Conservation (phyloP, 1,139 yeast genomes). For the Pichia kudriavzevii region DNA sequence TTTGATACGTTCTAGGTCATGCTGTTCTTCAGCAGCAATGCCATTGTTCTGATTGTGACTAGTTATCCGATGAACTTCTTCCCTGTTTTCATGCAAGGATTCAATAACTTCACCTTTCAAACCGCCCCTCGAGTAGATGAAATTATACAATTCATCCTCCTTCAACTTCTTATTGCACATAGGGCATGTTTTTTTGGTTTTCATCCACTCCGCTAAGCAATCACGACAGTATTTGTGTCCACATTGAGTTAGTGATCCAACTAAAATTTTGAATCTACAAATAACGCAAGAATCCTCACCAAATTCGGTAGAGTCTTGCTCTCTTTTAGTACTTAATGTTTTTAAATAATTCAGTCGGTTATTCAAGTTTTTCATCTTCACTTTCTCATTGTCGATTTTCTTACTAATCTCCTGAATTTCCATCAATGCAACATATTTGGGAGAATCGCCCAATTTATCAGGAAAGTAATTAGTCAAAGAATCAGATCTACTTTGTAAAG, state of each 20-base stretch:
- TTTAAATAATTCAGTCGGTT: constrained; percentile 57
- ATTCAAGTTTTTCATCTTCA: constrained; percentile 30
- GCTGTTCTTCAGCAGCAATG: constrained; percentile 1
- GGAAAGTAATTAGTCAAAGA: constrained; percentile 42
- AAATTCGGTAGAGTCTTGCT: constrained; percentile 10
- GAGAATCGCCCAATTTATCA: constrained; percentile 12
- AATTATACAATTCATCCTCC: constrained; percentile 47
- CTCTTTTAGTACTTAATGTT: constrained; percentile 32
- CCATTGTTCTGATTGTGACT: background rate
- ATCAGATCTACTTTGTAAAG: constrained; percentile 80
- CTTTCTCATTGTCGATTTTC: constrained; percentile 14
- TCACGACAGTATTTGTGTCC: constrained; percentile 84
- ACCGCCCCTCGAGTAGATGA: constrained; percentile 39
- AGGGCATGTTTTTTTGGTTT: constrained; percentile 55
- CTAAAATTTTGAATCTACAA: constrained; percentile 59
- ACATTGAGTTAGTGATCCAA: constrained; percentile 78
- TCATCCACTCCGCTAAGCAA: constrained; percentile 67
- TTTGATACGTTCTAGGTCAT: constrained; percentile 10
- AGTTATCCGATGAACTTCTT: no score
- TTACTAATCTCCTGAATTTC: constrained; percentile 15
- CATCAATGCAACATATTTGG: constrained; percentile 19
- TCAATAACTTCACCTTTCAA: constrained; percentile 41
- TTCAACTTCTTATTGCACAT: constrained; percentile 55
- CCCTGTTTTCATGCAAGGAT: constrained; percentile 17
- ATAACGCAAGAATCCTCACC: constrained; percentile 52